Conservation (phyloP, 805 yeast species). For the Limtongozyma cylindracea region DNA sequence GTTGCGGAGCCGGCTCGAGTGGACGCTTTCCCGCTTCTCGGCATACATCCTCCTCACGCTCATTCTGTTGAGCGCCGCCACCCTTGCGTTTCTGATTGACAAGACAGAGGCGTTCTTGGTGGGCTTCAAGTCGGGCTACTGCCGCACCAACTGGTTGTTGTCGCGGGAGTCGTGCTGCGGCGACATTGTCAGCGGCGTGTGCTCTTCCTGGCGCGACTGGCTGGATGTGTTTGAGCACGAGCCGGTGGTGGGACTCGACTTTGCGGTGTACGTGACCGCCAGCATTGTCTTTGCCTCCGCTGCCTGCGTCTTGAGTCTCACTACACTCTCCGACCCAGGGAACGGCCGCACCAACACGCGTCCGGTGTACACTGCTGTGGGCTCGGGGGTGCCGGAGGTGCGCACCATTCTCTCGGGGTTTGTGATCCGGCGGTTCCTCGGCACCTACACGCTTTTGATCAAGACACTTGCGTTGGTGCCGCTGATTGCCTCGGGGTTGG, state of each 20-base stretch:
- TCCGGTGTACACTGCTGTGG: slow-evolving; percentile 22
- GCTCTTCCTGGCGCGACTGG: slow-evolving; percentile 21
- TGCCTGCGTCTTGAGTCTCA: slow-evolving; percentile 18
- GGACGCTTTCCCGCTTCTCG: slow-evolving; percentile 15
- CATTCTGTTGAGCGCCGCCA: slow-evolving; percentile 17
- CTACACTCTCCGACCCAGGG: no score
- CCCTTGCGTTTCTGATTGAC: slow-evolving; percentile 23
- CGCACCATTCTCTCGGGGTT: slow-evolving; percentile 34
- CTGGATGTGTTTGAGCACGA: slow-evolving; percentile 6
- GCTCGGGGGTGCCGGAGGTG: slow-evolving; percentile 39
- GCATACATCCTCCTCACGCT: slow-evolving; percentile 24
- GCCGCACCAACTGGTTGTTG: slow-evolving; percentile 16
- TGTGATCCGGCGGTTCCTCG: slow-evolving; percentile 24
- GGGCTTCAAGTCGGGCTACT: slow-evolving; percentile 26
- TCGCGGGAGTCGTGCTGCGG: slow-evolving; percentile 17
- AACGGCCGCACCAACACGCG: slow-evolving; percentile 13
- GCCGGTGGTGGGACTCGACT: slow-evolving; percentile 6
- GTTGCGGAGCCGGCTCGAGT: slow-evolving; percentile 6
- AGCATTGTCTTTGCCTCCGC: slow-evolving; percentile 15
- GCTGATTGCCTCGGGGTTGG: slow-evolving; percentile 30
- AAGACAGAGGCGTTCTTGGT: slow-evolving; percentile 18
- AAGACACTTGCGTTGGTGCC: slow-evolving; percentile 21
- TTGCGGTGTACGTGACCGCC: slow-evolving; percentile 9
- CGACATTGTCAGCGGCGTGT: slow-evolving; percentile 2
- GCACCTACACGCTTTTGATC: slow-evolving; percentile 21